Conservation (phyloP, 2,329 filamentous ascomycete genomes). For the Geosmithia putterillii region DNA sequence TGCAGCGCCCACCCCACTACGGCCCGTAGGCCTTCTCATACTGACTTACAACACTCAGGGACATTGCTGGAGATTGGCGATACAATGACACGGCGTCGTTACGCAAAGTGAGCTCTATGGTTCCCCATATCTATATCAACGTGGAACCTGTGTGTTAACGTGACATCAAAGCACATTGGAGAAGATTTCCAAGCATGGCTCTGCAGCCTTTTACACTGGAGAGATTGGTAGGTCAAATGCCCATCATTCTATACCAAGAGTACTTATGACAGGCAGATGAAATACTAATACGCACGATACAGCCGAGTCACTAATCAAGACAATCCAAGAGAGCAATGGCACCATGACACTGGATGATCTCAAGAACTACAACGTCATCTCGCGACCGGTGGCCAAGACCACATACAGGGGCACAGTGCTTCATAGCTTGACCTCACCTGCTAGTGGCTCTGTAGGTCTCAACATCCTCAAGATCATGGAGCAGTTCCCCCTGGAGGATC, state of each 20-base stretch:
- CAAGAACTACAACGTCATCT: conserved; percentile 54
- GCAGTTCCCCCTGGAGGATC: conserved; percentile 51
- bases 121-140: not conserved
- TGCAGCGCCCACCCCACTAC: not conserved
- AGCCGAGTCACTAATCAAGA: conserved; percentile 53
- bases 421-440: conserved; percentile 58
- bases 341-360: conserved; percentile 77
- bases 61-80: conserved; percentile 60
- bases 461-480: conserved; percentile 73
- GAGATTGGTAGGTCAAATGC: conserved; percentile 37
- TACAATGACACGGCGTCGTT: conserved; percentile 67
- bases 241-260: not conserved
- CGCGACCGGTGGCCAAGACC: conserved; percentile 51
- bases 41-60: conserved; percentile 22
- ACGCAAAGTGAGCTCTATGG: conserved; percentile 39
- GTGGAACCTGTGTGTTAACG: not conserved
- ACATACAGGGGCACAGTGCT: conserved; percentile 61
- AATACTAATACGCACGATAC: conserved; percentile 12
- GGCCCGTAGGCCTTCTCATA: not conserved
- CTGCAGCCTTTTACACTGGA: conserved; percentile 63
- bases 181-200: conserved; percentile 59
- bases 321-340: conserved; percentile 59
- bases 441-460: conserved; percentile 64
- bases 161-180: conserved; percentile 46
- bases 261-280: conserved; percentile 1